These are phyloP conservation scores for Umbelopsis ramanniana DNA, from an alignment of 192 early-diverging fungal species.

Conservation along the genomic window DNA sequence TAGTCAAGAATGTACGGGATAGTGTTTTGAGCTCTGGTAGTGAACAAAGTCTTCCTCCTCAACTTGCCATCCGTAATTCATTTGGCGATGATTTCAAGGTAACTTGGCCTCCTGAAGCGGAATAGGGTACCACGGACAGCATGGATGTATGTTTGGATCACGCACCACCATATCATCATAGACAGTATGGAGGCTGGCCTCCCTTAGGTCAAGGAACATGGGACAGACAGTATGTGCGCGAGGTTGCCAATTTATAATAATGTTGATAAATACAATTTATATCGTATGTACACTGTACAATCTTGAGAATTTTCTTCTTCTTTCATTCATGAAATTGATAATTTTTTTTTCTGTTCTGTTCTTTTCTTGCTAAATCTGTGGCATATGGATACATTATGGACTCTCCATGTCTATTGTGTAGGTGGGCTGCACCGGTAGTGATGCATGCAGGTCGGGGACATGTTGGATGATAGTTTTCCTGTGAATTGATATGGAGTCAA, in stretches of 20 bases:
- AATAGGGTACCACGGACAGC: not conserved
- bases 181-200: constrained; percentile 7
- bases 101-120: constrained; percentile 5
- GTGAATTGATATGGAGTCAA: not conserved
- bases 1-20: constrained; percentile 21
- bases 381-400: no score
- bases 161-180: not conserved
- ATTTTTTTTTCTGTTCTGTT: no score
- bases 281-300: not conserved
- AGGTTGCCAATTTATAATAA: not conserved
- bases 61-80: not conserved
- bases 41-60: not conserved
- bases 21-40: constrained; percentile 15
- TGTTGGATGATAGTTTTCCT: constrained; percentile 17
- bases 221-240: not conserved
- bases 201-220: not conserved
- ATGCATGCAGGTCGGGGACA: not conserved
- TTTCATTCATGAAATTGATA: no score
- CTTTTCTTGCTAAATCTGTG: no score
- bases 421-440: not conserved
- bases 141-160: not conserved
- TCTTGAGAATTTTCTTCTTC: not conserved
- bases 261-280: not conserved
- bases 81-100: constrained; percentile 16
- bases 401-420: not conserved